Evolutionary conservation across 768 basidiomycete species (phyloP).

Genomic region (Galerina marginata): DNA sequence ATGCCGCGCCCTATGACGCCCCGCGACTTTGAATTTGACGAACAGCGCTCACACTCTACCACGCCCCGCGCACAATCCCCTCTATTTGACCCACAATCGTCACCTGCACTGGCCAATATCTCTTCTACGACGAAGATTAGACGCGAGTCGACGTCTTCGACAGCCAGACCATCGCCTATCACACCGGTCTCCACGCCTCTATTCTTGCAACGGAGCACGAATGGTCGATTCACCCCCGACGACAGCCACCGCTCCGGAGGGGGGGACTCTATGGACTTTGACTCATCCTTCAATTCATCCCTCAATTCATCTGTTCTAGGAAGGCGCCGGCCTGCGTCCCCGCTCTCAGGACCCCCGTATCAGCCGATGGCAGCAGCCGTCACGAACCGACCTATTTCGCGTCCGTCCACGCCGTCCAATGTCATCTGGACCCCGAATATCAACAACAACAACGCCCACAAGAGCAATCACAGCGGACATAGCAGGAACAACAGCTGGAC

Average conservation of each 20-base stretch:
- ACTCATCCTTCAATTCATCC: constrained; percentile 49
- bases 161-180: constrained; percentile 47
- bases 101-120: constrained; percentile 32
- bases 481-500: constrained; percentile 66
- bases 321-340: constrained; percentile 74
- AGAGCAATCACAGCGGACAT: constrained; percentile 39
- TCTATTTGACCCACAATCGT: constrained; percentile 39
- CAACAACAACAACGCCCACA: constrained; percentile 20
- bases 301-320: constrained; percentile 44
- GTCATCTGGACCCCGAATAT: constrained; percentile 64
- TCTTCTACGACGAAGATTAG: constrained; percentile 44
- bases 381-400: constrained; percentile 54
- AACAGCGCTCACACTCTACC: constrained; percentile 71
- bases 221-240: constrained; percentile 67
- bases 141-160: constrained; percentile 63
- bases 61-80: constrained; percentile 84
- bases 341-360: constrained; percentile 63
- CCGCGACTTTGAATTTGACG: constrained; percentile 76
- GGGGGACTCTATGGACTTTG: constrained; percentile 48
- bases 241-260: constrained; percentile 30
- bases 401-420: constrained; percentile 73
- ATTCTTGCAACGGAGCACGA: constrained; percentile 64
- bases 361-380: constrained; percentile 57
- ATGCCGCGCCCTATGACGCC: constrained; percentile 94
- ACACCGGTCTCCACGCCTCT: constrained; percentile 55